Base-by-base conservation (phyloP, 2,329 filamentous ascomycete species). In the Volutella citrinella region DNA sequence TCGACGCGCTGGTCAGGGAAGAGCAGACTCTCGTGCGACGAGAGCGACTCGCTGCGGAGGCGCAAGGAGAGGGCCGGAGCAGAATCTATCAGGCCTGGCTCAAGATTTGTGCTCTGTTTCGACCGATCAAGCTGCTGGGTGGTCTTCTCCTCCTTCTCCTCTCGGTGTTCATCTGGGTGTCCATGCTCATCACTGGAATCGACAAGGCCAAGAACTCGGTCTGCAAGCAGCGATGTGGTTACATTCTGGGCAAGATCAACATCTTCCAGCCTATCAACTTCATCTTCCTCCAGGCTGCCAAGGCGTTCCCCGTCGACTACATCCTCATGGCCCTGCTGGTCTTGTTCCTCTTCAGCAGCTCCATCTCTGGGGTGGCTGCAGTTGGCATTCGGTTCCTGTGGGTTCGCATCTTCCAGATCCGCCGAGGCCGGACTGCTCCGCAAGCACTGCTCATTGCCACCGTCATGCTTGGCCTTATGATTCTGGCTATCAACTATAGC, bases 201-300 rank as follows among this genome's bases (percentile, higher is more conserved):
- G 93, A 98, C 75, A 97, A 97, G 68, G 87, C 89, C 21, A 90
- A 85, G 61, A 96, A 97, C 68, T 96, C 90, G 5, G 69, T 94
- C 43, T 98, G 93, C 76, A 91, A 93, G 60, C 71, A 81, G 39
- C 82, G 80, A 51, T 98, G 93, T 58, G 93, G 93, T 43, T 98
- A 96, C 64, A 86, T 97, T 30, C 74, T 98, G 5, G 88, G 82
- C 26, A 75, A 72, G 55, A 85, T 94, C 60, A 88, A 94, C 59
- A 81, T 97, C 49, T 95, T 96, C 70, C 93, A 98, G 59, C 93
- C 93, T 2, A 71, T 96, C 56, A 97, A 98, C 66, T 95, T 84
- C 77, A 70, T 95, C 37, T 63, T 65, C 36, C 80, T 95, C 45
- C 75, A 85, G 62, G 78, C 88, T 0, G 84, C 90, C 27, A 84